Conservation (phyloP, 176 grass and related monocot species). For the Guadua angustifolia region DNA sequence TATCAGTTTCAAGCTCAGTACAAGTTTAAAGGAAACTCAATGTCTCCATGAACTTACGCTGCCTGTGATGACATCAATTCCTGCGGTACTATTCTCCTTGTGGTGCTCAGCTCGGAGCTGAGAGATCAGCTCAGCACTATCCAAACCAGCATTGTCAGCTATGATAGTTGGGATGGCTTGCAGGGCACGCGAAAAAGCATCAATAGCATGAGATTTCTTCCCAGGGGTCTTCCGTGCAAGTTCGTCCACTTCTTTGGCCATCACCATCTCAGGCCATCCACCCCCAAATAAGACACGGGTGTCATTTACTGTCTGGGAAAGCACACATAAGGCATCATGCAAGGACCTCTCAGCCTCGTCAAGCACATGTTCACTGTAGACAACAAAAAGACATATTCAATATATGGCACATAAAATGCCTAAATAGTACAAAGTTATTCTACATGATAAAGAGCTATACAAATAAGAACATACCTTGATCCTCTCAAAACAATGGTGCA, state of each 20-base stretch:
- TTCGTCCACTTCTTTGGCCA: slow-evolving; percentile 85
- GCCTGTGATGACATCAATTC: slow-evolving; percentile 82
- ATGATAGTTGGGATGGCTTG: slow-evolving; percentile 91
- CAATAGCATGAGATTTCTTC: slow-evolving; percentile 91
- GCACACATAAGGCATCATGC: slow-evolving; percentile 89
- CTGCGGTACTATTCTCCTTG: slow-evolving; percentile 66
- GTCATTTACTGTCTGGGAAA: slow-evolving; percentile 91
- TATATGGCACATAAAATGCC: neutral
- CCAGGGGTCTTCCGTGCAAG: slow-evolving; percentile 90
- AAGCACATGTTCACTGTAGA: slow-evolving; percentile 79
- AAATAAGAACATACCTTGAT: slow-evolving; percentile 62
- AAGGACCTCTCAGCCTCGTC: slow-evolving; percentile 95
- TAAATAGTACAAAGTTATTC: neutral
- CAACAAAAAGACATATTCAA: slow-evolving; percentile 22
- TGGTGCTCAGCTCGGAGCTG: slow-evolving; percentile 98
- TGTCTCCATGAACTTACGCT: slow-evolving; percentile 50
- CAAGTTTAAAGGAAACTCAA: neutral
- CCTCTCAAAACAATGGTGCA: slow-evolving; percentile 96
- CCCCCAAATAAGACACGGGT: slow-evolving; percentile 82
- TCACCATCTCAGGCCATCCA: slow-evolving; percentile 97
- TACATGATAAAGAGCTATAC: neutral
- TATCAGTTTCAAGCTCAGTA: neutral
- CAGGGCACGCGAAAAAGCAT: slow-evolving; percentile 79
- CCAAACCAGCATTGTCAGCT: slow-evolving; percentile 85
- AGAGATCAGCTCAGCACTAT: slow-evolving; percentile 87